A percentile compares a stretch with the other conserved stretches of the same genome.
phyloP scores from a whole-genome alignment of 129 eudicot species.

The Daucus carota region DNA sequence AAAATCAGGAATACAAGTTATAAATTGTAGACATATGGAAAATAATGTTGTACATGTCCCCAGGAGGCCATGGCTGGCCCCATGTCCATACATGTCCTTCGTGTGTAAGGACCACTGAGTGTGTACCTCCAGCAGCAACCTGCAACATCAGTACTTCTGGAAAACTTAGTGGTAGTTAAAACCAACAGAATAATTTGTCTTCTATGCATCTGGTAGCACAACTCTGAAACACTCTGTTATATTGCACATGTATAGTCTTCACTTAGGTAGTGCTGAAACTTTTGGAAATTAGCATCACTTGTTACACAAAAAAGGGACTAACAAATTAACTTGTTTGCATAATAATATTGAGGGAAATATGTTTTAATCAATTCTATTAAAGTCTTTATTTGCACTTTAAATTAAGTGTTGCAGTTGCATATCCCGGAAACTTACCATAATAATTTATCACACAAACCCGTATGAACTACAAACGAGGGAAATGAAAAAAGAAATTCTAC shows the following conservation, averaged over 20 bases:
- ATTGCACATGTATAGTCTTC: background rate
- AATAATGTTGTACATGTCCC: constrained; percentile 63
- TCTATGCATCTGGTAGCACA: background rate
- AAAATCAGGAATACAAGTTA: background rate
- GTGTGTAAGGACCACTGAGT: constrained; percentile 85
- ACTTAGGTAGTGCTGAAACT: background rate
- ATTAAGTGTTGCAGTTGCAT: background rate
- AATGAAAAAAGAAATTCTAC: background rate
- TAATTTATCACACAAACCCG: too few relatives aligned
- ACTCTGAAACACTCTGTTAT: background rate
- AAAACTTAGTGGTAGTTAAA: background rate
- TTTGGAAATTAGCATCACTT: background rate
- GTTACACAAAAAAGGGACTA: background rate
- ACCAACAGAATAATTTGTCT: background rate
- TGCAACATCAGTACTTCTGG: constrained; percentile 21
- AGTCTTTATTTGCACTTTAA: background rate
- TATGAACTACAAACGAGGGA: background rate
- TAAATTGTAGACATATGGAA: background rate
- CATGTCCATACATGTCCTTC: constrained; percentile 99
- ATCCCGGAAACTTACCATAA: background rate
- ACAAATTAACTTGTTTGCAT: background rate
- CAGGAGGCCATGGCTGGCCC: constrained; percentile 99
- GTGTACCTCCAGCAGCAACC: constrained; percentile 99
- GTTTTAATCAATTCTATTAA: background rate
- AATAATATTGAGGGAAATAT: background rate